Evolutionary conservation across 2,329 filamentous ascomycete species (phyloP), one percentile per base, ranked within the genome.

Genomic region (Apiospora arundinis): DNA sequence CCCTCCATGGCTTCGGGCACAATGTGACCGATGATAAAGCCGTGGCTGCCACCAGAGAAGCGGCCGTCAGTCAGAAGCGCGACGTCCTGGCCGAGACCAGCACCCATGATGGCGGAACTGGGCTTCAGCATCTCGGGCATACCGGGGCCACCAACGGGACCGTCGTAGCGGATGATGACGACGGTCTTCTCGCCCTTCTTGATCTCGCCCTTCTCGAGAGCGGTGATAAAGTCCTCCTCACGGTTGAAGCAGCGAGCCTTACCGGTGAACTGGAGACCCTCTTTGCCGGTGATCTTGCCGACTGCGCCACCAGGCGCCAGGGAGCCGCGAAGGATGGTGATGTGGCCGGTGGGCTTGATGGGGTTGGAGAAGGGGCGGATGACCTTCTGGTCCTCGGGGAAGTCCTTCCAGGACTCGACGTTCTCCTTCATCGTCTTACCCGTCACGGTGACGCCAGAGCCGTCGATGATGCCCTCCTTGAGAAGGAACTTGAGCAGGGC

Each of bases 71-170:
- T 93, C 73, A 94, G 86, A 66, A 94, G 88, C 0, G 92, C 92
- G 18, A 93, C 91, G 76, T 94, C 92, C 77, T 93, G 88, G 76
- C 92, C 92, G 60, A 98, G 88, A 48, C 92, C 93, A 7, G 94
- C 94, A 70, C 95, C 95, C 94, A 97, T 97, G 78, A 98, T 93
- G 68, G 95, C 94, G 0, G 93, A 95, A 69, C 90, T 93, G n/a
- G 95, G 94, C 86, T 97, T 97, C 73, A 98, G 86, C 87, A 97
- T 95, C 84, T 98, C 95, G 44, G 95, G 95, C 92, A 98, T 98
- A 71, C 95, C 95, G 0, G 95, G 95, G 0, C 95, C 95, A 75
- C 95, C 95, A 84, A 95, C 97, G 73, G 95, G 95, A 0, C 95
- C 95, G 80, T 97, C 95, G 81, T 97, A 97, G 69, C 95, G 93